Evolutionary conservation across 2,329 filamentous ascomycete genomes (phyloP).

Genomic region (Didymella sp.): DNA sequence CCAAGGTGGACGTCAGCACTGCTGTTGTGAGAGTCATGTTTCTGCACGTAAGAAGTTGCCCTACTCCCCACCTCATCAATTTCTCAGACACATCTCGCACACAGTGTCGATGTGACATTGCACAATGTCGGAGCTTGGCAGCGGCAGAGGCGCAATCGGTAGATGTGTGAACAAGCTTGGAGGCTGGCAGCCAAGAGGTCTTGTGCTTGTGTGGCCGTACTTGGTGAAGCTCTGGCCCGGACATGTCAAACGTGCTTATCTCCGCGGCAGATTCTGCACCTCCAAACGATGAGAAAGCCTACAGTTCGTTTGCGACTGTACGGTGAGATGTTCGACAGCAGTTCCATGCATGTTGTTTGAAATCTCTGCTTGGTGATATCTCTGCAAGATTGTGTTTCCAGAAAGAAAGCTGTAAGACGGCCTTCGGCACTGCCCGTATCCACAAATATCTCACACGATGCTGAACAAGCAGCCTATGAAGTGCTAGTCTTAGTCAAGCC

Average conservation of each 20-base stretch:
- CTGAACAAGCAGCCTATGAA: conserved; percentile 4
- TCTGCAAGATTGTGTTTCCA: conserved; percentile 13
- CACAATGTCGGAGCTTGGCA: conserved; percentile 18
- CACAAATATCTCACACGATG: conserved; percentile 14
- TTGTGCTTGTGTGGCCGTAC: conserved; percentile 16
- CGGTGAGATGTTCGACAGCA: conserved; percentile 1
- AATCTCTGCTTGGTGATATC: conserved; percentile 11
- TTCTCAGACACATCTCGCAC: conserved; percentile 5
- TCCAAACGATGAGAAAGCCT: neutral
- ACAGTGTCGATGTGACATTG: conserved; percentile 3
- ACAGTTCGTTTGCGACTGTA: neutral
- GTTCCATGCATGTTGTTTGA: conserved; percentile 2
- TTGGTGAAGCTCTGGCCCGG: conserved; percentile 1
- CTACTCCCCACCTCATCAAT: conserved; percentile 9
- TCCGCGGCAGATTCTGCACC: neutral
- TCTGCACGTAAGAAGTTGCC: conserved; percentile 11
- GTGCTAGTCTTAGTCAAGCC: conserved; percentile 16
- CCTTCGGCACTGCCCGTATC: conserved; percentile 14
- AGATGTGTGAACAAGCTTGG: conserved; percentile 18
- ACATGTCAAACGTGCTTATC: neutral
- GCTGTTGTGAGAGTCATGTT: conserved; percentile 16
- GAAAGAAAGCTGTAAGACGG: conserved; percentile 18
- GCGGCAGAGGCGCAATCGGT: conserved; percentile 15
- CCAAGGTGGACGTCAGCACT: conserved; percentile 5
- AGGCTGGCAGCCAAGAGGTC: conserved; percentile 18